These are phyloP conservation scores for Phytophthora palmivora DNA, from an alignment of 352 stramenopile genomes.

Conservation along the genomic window DNA sequence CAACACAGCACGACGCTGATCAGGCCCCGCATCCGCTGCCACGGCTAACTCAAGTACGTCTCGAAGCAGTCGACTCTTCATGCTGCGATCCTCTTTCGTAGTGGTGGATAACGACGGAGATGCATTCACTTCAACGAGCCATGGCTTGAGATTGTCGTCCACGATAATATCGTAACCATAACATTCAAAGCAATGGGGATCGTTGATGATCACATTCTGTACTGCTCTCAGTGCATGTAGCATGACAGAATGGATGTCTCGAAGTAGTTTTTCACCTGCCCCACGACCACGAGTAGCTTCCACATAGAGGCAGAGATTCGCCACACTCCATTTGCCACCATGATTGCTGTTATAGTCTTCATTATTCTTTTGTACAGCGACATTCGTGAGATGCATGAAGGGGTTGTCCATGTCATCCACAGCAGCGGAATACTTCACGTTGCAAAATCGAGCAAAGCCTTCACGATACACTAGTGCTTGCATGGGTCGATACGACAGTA, in stretches of 20 bases:
- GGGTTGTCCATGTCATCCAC: conserved; percentile 91
- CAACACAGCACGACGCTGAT: conserved; percentile 49
- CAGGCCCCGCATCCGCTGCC: conserved; percentile 48
- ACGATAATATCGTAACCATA: conserved; percentile 96
- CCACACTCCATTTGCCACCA: conserved; percentile 92
- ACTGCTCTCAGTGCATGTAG: conserved; percentile 88
- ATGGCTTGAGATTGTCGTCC: conserved; percentile 92
- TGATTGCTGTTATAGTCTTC: conserved; percentile 93
- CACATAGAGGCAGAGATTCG: conserved; percentile 88
- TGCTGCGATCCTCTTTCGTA: conserved; percentile 75
- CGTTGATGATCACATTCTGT: conserved; percentile 94
- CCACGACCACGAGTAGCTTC: conserved; percentile 65
- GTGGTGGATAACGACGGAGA: conserved; percentile 80
- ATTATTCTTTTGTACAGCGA: conserved; percentile 91
- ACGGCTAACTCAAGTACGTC: conserved; percentile 78
- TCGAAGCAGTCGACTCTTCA: conserved; percentile 77
- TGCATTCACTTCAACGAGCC: conserved; percentile 92
- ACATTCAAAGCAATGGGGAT: conserved; percentile 94
- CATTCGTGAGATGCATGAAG: conserved; percentile 91
- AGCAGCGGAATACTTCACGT: conserved; percentile 88
- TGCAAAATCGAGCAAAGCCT: conserved; percentile 94
- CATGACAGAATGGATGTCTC: conserved; percentile 83
- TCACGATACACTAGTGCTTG: conserved; percentile 83
- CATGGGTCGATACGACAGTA: conserved; percentile 89
- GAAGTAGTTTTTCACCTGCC: conserved; percentile 65